A percentile compares a stretch with the other conserved stretches of the same genome.
phyloP scores from a whole-genome alignment of 257 asterid genomes.

The Solanum paucissectum region DNA sequence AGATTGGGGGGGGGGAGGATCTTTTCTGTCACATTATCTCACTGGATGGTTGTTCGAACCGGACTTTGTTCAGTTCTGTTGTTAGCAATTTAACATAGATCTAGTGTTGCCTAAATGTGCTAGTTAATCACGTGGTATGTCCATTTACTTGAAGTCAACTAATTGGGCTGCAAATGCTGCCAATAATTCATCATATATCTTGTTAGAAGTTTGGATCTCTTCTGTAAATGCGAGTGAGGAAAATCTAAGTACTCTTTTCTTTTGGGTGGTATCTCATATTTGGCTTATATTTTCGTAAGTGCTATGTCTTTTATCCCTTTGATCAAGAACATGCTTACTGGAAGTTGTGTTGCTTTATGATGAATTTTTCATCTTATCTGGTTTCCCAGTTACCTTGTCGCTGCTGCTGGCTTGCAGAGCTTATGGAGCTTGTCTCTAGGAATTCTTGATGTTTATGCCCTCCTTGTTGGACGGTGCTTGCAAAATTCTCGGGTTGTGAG shows the following conservation, averaged over 20 bases:
- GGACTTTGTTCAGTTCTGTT: background rate
- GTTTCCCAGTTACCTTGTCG: slow-evolving; percentile 77
- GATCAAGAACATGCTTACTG: background rate
- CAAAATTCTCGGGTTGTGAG: slow-evolving; percentile 64
- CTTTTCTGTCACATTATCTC: background rate
- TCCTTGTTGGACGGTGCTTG: slow-evolving; percentile 83
- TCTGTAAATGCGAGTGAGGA: background rate
- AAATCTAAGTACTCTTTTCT: background rate
- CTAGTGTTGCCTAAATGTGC: background rate
- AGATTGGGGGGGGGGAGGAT: background rate
- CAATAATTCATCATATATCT: background rate
- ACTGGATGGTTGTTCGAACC: background rate
- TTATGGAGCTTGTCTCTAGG: slow-evolving; percentile 87
- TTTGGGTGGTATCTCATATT: background rate
- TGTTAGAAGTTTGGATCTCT: background rate
- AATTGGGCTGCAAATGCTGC: background rate
- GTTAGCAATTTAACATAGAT: background rate
- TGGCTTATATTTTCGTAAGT: background rate
- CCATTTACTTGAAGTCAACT: background rate
- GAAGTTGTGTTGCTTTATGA: background rate
- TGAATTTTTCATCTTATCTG: background rate
- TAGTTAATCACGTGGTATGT: background rate
- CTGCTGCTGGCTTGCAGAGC: slow-evolving; percentile 94
- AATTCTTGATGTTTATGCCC: slow-evolving; percentile 70
- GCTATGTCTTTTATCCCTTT: background rate